Percentiles rank a stretch among this genome's conserved stretches.
phyloP scores from a whole-genome alignment of 805 yeast species.

The Starmerella stigmatis region DNA sequence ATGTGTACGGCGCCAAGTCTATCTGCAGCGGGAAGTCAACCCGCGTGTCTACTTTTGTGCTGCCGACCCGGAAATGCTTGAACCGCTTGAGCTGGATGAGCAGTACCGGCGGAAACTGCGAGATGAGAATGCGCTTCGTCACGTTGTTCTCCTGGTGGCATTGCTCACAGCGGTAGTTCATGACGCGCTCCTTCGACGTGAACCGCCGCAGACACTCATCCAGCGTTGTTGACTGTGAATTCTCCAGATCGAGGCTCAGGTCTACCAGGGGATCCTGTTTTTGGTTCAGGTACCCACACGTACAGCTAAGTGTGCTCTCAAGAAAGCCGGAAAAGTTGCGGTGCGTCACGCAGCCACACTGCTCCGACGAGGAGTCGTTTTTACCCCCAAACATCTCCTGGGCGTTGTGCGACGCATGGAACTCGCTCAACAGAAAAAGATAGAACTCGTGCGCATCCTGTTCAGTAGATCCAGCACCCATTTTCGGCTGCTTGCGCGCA shows the following conservation, averaged over 20 bases:
- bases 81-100: slow-evolving; percentile 73
- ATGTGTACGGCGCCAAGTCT: slow-evolving; percentile 53
- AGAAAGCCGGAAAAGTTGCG: slow-evolving; percentile 72
- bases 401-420: slow-evolving; percentile 39
- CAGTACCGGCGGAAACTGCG: slow-evolving; percentile 63
- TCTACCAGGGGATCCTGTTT: slow-evolving; percentile 87
- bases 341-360: slow-evolving; percentile 74
- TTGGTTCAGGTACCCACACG: slow-evolving; percentile 44
- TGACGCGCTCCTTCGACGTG: slow-evolving; percentile 67
- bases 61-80: slow-evolving; percentile 40
- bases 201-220: slow-evolving; percentile 63
- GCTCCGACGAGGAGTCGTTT: slow-evolving; percentile 10
- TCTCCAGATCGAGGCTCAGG: slow-evolving; percentile 59
- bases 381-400: slow-evolving; percentile 4
- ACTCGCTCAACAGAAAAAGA: slow-evolving; percentile 79
- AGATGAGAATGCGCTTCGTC: slow-evolving; percentile 58
- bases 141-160: slow-evolving; percentile 60
- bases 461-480: slow-evolving; percentile 84
- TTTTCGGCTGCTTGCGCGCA: slow-evolving; percentile 56
- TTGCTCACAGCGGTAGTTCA: slow-evolving; percentile 57
- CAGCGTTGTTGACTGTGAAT: slow-evolving; percentile 32
- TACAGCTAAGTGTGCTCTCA: slow-evolving; percentile 68
- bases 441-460: slow-evolving; percentile 98
- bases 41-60: slow-evolving; percentile 62
- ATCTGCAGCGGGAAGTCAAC: slow-evolving; percentile 64